Evolutionary conservation across 805 yeast species (phyloP), one percentile per base, ranked within the genome.

Genomic region (Wickerhamomyces canadensis): DNA sequence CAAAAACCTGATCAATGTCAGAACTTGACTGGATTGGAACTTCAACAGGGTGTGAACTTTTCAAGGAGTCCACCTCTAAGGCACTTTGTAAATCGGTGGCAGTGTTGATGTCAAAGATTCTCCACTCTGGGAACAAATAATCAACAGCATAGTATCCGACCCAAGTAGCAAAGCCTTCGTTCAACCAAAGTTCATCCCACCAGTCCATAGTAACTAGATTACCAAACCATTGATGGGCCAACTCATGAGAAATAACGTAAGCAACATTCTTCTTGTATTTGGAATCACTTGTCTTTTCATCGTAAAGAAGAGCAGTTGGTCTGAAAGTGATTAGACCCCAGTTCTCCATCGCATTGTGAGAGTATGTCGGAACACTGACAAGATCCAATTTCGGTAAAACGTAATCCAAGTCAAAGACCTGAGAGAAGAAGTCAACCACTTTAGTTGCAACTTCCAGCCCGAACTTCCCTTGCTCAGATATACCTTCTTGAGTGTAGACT

Each of bases 211-310:
- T 84, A 43, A 84, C 94, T 59, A 84, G 68, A 58, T 84, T 81
- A 55, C 95, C 95, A 54, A 84, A 84, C 95, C 95, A 84, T 67
- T 84, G 95, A 60, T 84, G 95, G 27, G 94, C 94, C 61, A 84
- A 70, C 62, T 84, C 95, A 64, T 84, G 95, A 64, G 82, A 84
- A 33, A 84, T 86, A 31, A 84, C 93, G 52, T 84, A 88, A 17
- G 88, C 83, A 18, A 84, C 93, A 53, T 86, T 72, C 57, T 76
- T 75, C 59, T 76, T 74, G 52, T 80, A 73, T 40, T 67, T 65
- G 45, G 76, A 68, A 41, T 79, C 76, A 40, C 89, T 76, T 43
- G 74, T 73, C 44, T 74, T 70, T 39, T 80, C 83, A 55, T 82
- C 91, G 49, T 79, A 70, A 40, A 84, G 67, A 36, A 84, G 61